These are phyloP conservation scores for Strombidium stylifer DNA, from an alignment of 73 alveolate species.

Conservation along the genomic window DNA sequence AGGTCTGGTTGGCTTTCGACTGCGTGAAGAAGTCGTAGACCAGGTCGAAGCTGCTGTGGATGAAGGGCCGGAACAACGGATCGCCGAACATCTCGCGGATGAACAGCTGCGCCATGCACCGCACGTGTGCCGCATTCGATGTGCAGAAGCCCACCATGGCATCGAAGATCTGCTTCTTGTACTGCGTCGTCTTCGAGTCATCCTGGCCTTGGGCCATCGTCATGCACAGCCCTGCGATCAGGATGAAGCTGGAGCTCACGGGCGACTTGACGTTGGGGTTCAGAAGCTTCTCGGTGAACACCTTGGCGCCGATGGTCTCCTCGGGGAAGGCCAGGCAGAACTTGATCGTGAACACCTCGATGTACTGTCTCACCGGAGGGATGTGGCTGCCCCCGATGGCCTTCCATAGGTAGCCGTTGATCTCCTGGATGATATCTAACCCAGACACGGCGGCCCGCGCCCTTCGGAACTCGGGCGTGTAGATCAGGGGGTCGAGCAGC, in stretches of 20 bases:
- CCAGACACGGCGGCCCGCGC: not conserved
- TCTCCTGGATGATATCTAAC: slow-evolving; percentile 5
- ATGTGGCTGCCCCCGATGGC: slow-evolving; percentile 18
- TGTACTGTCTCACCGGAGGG: slow-evolving; percentile 31
- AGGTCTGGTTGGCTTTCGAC: slow-evolving; percentile 26
- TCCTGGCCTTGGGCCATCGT: slow-evolving; percentile 8
- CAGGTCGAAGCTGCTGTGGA: slow-evolving; percentile 16
- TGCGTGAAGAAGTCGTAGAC: slow-evolving; percentile 11
- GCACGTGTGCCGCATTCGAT: slow-evolving; percentile 34
- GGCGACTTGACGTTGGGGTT: slow-evolving; percentile 32
- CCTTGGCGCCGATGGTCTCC: slow-evolving; percentile 10
- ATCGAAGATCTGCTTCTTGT: slow-evolving; percentile 5
- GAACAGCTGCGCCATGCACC: slow-evolving; percentile 35
- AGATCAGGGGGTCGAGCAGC: slow-evolving; percentile 21
- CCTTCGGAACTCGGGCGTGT: slow-evolving; percentile 14
- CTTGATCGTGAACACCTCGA: slow-evolving; percentile 38
- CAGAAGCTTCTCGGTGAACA: slow-evolving; percentile 3
- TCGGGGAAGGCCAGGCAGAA: slow-evolving; percentile 37
- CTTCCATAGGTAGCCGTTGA: slow-evolving; percentile 30
- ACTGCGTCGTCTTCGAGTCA: not conserved
- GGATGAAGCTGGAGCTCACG: slow-evolving; percentile 33
- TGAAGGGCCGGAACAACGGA: slow-evolving; percentile 10
- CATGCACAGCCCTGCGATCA: slow-evolving; percentile 37
- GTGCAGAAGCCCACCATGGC: slow-evolving; percentile 27
- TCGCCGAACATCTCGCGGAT: not conserved